Conservation (phyloP, 2,329 filamentous ascomycete genomes). For the Penicillium olsonii region DNA sequence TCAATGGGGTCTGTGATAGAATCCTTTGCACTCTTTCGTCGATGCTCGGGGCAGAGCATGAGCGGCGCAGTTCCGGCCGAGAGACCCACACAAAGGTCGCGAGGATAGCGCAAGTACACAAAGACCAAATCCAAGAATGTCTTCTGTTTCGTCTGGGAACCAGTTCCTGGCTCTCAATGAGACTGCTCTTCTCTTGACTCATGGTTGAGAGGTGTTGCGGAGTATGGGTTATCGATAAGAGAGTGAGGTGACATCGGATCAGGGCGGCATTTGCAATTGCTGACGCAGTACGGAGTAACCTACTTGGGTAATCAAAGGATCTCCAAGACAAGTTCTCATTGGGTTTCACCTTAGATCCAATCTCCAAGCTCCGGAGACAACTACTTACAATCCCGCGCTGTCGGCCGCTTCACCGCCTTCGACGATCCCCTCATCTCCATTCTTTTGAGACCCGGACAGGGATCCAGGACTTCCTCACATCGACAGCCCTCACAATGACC, state of each 20-base stretch:
- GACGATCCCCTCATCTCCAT: neutral
- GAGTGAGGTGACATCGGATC: neutral
- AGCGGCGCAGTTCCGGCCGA: constrained; percentile 5
- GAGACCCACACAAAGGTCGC: constrained; percentile 18
- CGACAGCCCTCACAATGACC: constrained; percentile 23
- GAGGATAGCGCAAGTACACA: constrained; percentile 13
- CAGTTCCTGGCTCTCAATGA: neutral
- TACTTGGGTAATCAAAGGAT: too few relatives aligned
- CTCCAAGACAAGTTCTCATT: too few relatives aligned
- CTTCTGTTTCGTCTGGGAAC: neutral
- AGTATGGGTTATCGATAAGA: neutral
- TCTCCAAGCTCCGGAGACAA: too few relatives aligned
- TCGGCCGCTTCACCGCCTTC: neutral
- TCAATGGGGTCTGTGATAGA: constrained; percentile 49
- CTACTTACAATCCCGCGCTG: too few relatives aligned
- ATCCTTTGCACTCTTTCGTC: constrained; percentile 47
- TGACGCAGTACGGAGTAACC: too few relatives aligned
- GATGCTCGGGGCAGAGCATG: constrained; percentile 22
- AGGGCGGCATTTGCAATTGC: neutral
- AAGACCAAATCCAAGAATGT: constrained; percentile 7
- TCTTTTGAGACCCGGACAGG: neutral
- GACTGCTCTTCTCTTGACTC: neutral
- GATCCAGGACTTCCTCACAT: neutral
- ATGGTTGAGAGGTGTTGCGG: neutral
- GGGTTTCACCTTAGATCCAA: too few relatives aligned